Conservation (phyloP, 768 basidiomycete genomes). For the Boletellus emodensis region DNA sequence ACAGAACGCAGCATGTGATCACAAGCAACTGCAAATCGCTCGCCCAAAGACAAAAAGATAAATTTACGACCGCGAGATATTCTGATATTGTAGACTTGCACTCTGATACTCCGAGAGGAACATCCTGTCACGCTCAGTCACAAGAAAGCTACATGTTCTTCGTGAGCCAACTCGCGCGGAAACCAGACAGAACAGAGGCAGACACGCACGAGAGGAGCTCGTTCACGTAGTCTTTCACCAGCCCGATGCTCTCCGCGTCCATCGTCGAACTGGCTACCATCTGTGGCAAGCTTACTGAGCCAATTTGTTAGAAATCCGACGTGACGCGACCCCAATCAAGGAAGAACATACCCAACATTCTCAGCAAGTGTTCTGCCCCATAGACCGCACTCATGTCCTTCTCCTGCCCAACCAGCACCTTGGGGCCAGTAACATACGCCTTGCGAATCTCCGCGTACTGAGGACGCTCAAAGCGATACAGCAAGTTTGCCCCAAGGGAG, state of each 20-base stretch:
- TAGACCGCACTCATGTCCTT: slow-evolving; percentile 89
- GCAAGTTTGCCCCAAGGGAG: slow-evolving; percentile 79
- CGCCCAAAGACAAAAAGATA: no score
- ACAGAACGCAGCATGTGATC: neutral
- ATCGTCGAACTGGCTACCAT: slow-evolving; percentile 89
- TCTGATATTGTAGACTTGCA: slow-evolving; percentile 75
- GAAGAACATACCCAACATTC: slow-evolving; percentile 78
- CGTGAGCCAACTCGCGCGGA: neutral
- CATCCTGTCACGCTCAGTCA: slow-evolving; percentile 63
- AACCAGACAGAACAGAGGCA: neutral
- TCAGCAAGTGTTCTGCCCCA: slow-evolving; percentile 88
- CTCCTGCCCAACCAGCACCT: slow-evolving; percentile 63
- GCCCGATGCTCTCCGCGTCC: slow-evolving; percentile 78
- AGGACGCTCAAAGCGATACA: slow-evolving; percentile 93
- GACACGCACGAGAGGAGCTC: slow-evolving; percentile 72
- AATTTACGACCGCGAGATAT: slow-evolving; percentile 66
- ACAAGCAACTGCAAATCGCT: neutral
- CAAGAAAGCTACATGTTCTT: slow-evolving; percentile 61
- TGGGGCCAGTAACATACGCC: slow-evolving; percentile 66
- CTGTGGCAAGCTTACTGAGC: slow-evolving; percentile 82
- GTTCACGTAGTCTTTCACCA: slow-evolving; percentile 86
- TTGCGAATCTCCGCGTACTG: slow-evolving; percentile 84
- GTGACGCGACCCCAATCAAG: neutral
- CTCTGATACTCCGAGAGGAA: slow-evolving; percentile 80
- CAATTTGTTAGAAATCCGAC: slow-evolving; percentile 8